Conservation (phyloP, 352 stramenopile species). For the Phytophthora vignae region DNA sequence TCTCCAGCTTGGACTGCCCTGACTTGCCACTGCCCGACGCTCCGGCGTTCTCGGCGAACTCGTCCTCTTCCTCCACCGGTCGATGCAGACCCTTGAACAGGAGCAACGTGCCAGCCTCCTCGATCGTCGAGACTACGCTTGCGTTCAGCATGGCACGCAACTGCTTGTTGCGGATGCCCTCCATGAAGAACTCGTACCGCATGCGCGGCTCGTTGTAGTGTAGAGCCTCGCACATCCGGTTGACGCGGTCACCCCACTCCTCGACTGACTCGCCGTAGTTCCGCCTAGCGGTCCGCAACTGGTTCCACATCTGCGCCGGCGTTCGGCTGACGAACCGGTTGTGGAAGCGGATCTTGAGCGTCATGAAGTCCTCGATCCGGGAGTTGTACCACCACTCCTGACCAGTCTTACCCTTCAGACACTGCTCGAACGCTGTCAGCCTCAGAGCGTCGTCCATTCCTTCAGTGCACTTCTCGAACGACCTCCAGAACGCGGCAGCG, state of each 20-base stretch:
- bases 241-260: slow-evolving; percentile 3
- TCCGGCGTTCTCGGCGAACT: background rate
- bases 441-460: background rate
- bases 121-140: background rate
- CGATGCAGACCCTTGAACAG: slow-evolving; percentile 9
- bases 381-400: slow-evolving; percentile 10
- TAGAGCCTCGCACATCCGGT: background rate
- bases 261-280: slow-evolving; percentile 5
- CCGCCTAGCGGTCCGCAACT: background rate
- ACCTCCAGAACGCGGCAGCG: slow-evolving; percentile 5
- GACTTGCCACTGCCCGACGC: too few species aligned
- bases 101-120: background rate
- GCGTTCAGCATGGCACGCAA: background rate
- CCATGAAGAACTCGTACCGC: slow-evolving; percentile 8
- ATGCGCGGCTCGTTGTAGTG: slow-evolving; percentile 6
- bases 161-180: background rate
- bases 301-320: background rate
- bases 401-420: background rate
- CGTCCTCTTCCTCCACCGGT: slow-evolving; percentile 6
- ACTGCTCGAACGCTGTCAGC: slow-evolving; percentile 7
- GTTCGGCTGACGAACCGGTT: slow-evolving; percentile 19
- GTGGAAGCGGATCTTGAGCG: slow-evolving; percentile 5
- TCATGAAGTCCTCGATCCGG: background rate
- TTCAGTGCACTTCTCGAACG: slow-evolving; percentile 7
- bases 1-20: too few species aligned